These are phyloP conservation scores for Biscogniauxia sp. DNA, from an alignment of 2,329 filamentous ascomycete genomes.

Conservation along the genomic window DNA sequence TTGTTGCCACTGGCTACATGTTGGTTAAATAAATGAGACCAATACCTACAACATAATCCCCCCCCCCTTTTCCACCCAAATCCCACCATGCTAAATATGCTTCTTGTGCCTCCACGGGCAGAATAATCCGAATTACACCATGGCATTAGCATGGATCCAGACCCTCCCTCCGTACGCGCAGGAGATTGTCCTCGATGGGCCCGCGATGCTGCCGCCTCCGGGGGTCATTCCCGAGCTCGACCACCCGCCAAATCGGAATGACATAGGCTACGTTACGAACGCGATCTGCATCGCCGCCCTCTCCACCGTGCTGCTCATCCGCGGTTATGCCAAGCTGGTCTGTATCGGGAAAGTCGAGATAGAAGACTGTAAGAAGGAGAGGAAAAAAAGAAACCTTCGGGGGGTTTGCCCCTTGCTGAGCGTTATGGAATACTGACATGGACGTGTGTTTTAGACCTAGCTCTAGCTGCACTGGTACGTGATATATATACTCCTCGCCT, in stretches of 20 bases:
- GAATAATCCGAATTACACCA: background rate
- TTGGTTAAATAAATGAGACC: background rate
- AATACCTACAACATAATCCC: background rate
- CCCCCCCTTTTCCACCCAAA: too few relatives aligned
- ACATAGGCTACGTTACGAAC: conserved; percentile 2
- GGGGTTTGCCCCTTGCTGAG: too few relatives aligned
- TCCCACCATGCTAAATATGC: too few relatives aligned
- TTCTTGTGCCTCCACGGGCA: background rate
- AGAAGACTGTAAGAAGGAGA: conserved; percentile 21
- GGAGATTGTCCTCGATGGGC: conserved; percentile 1
- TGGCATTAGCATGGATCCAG: background rate
- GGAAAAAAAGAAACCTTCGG: too few relatives aligned
- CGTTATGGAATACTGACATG: background rate
- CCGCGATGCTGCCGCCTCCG: conserved; percentile 5
- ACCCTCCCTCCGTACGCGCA: background rate
- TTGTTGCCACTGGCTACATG: background rate
- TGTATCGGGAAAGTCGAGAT: conserved; percentile 10
- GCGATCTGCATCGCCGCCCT: conserved; percentile 6
- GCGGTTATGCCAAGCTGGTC: conserved; percentile 15
- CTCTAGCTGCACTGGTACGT: conserved; percentile 8
- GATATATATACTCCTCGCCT: background rate
- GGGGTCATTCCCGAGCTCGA: conserved; percentile 5
- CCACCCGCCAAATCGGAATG: conserved; percentile 12
- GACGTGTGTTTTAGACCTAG: conserved; percentile 6
- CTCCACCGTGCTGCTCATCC: background rate